Evolutionary conservation across 345 rosid species (phyloP).

Genomic region (Combretum micranthum): DNA sequence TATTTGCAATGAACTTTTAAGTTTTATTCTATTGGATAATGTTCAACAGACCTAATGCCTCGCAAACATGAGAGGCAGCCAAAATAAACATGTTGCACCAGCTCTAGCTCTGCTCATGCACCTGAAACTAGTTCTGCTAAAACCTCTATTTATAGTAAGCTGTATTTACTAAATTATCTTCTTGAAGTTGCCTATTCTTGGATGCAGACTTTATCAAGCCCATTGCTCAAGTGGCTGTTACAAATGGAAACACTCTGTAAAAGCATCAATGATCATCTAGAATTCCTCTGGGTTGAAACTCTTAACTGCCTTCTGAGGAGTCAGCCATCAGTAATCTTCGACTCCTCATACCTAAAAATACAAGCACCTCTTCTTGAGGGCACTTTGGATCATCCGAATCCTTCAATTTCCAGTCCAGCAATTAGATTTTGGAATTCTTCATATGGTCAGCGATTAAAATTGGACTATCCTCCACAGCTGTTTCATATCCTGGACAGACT

Average conservation of each 20-base stretch:
- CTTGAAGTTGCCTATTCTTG: background rate
- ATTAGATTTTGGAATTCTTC: slow-evolving; percentile 42
- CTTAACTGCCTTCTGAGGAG: slow-evolving; percentile 35
- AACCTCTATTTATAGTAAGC: too few relatives aligned
- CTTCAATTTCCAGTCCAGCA: slow-evolving; percentile 31
- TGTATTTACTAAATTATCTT: background rate
- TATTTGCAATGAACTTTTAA: background rate
- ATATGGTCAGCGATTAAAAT: slow-evolving; percentile 26
- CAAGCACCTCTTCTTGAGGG: slow-evolving; percentile 42
- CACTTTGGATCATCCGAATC: slow-evolving; percentile 32
- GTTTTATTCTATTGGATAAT: too few relatives aligned
- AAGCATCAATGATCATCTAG: slow-evolving; percentile 22
- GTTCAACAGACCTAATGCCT: too few relatives aligned
- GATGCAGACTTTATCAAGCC: slow-evolving; percentile 29
- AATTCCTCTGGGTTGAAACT: slow-evolving; percentile 32
- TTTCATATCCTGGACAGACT: slow-evolving; percentile 41
- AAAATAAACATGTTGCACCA: too few relatives aligned
- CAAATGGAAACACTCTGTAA: slow-evolving; percentile 15
- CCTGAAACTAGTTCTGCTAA: too few relatives aligned
- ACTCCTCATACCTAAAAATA: slow-evolving; percentile 36
- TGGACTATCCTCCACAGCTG: slow-evolving; percentile 40
- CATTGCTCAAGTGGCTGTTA: slow-evolving; percentile 35
- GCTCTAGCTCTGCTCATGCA: too few relatives aligned
- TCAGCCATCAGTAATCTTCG: slow-evolving; percentile 28
- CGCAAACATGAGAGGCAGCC: too few relatives aligned